phyloP scores from a whole-genome alignment of 2,329 filamentous ascomycete species.

The Chrysosporium keratinophilum region DNA sequence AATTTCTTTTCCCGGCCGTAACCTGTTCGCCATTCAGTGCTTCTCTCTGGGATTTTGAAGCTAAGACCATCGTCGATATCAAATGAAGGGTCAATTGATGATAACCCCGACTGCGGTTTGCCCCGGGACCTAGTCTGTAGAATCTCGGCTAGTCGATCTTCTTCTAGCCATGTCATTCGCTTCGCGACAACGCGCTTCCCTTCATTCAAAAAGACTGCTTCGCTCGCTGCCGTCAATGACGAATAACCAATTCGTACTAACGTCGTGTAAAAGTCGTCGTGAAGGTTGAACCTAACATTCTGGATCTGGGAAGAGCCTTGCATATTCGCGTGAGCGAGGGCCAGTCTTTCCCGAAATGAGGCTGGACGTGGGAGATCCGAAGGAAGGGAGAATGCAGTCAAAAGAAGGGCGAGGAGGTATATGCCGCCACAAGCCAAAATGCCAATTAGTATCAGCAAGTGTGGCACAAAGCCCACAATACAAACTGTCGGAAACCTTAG shows the following conservation, averaged over 20 bases:
- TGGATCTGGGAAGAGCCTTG: constrained; percentile 82
- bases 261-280: constrained; percentile 93
- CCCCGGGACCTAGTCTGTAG: constrained; percentile 40
- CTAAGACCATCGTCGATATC: constrained; percentile 26
- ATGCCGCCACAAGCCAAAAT: constrained; percentile 67
- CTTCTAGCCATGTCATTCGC: constrained; percentile 80
- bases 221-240: constrained; percentile 82
- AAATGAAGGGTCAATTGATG: not conserved
- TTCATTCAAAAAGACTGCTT: constrained; percentile 92
- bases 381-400: constrained; percentile 62
- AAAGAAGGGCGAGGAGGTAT: constrained; percentile 62
- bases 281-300: constrained; percentile 66
- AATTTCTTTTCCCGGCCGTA: constrained; percentile 39
- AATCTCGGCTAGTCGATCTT: constrained; percentile 69
- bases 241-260: constrained; percentile 78
- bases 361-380: constrained; percentile 37
- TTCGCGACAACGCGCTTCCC: constrained; percentile 64
- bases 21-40: constrained; percentile 36
- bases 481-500: constrained; percentile 87
- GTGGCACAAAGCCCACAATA: constrained; percentile 88
- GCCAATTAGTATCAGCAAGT: constrained; percentile 73
- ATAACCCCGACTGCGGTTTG: constrained; percentile 13
- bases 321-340: constrained; percentile 71
- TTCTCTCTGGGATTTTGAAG: constrained; percentile 28
- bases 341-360: constrained; percentile 51